Percentiles rank a stretch among this genome's conserved stretches.
phyloP scores from a whole-genome alignment of 2,329 filamentous ascomycete genomes.

The Trichoderma semiorbis region DNA sequence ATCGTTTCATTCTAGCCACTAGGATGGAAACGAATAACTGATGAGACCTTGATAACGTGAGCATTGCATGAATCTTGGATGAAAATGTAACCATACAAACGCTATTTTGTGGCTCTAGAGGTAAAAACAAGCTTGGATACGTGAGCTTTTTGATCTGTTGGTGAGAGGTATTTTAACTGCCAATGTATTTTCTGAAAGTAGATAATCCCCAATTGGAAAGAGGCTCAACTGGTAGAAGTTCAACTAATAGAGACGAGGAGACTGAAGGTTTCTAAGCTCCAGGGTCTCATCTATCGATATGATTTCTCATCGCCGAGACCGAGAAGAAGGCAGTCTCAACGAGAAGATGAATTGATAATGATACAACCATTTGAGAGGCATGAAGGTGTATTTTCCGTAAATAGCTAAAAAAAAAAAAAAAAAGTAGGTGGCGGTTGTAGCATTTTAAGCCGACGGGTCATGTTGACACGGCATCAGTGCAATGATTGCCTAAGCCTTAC shows the following conservation, averaged over 20 bases:
- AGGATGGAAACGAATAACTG: not conserved
- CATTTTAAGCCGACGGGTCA: not conserved
- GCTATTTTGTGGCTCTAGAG: not conserved
- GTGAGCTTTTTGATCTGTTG: not conserved
- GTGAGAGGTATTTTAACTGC: not conserved
- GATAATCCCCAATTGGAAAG: not conserved
- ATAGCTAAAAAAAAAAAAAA: no score
- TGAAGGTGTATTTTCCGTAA: not conserved
- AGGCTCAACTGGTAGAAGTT: accelerated
- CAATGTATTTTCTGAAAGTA: not conserved
- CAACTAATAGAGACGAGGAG: not conserved
- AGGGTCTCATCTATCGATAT: not conserved
- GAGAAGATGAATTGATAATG: not conserved
- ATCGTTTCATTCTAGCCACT: not conserved
- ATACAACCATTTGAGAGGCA: not conserved
- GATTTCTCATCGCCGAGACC: not conserved
- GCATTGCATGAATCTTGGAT: not conserved
- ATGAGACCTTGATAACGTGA: not conserved
- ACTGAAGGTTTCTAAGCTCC: not conserved
- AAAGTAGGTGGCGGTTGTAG: not conserved
- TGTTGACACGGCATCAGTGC: not conserved
- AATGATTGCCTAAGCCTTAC: not conserved
- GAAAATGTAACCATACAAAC: not conserved
- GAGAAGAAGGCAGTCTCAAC: not conserved
- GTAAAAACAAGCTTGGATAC: not conserved